A percentile compares a stretch with the other conserved stretches of the same genome.
Evolutionary conservation across 305 asterid genomes (phyloP).

Genomic region (Fraxinus latifolia): DNA sequence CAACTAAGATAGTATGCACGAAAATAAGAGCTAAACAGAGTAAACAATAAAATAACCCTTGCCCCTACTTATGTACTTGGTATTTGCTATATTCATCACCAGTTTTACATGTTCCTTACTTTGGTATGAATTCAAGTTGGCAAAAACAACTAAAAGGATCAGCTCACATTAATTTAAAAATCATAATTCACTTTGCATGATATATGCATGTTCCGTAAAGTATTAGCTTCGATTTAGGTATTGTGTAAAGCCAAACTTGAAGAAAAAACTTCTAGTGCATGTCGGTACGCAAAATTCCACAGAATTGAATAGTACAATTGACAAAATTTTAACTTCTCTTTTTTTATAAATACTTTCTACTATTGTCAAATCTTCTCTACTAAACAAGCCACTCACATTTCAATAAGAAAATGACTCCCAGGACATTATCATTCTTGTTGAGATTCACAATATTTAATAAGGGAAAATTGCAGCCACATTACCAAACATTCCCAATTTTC

Average conservation of each 20-base stretch:
- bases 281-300: neutral
- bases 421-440: neutral
- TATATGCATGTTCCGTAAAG: neutral
- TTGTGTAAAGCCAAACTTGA: neutral
- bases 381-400: neutral
- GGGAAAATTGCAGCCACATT: too few relatives aligned
- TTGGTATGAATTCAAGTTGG: neutral
- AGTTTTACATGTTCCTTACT: neutral
- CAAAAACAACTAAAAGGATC: neutral
- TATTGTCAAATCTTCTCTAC: neutral
- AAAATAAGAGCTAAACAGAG: neutral
- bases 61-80: neutral
- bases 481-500: too few relatives aligned
- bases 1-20: conserved; percentile 16
- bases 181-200: neutral
- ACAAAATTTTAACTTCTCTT: neutral
- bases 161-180: neutral
- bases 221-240: neutral
- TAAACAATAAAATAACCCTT: neutral
- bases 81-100: neutral
- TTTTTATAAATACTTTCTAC: neutral
- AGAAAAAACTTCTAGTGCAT: neutral
- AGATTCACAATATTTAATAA: neutral
- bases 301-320: neutral
- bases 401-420: neutral